Evolutionary conservation across 257 asterid species (phyloP).

Genomic region (Primulina eburnea): DNA sequence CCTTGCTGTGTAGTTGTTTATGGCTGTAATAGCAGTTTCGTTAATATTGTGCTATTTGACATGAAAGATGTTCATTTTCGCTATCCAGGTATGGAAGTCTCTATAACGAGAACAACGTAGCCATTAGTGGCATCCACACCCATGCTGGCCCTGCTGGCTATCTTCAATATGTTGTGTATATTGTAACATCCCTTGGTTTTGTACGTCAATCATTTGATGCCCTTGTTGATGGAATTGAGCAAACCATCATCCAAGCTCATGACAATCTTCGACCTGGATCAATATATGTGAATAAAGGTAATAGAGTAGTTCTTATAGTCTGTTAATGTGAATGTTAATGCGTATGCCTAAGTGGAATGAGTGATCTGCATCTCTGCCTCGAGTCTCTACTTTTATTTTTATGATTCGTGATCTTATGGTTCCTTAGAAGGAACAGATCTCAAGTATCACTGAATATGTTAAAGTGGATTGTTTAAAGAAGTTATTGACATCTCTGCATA

Average conservation of each 20-base stretch:
- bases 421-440: conserved; percentile 7
- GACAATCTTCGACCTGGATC: conserved; percentile 89
- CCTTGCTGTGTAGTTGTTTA: background rate
- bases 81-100: conserved; percentile 78
- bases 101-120: conserved; percentile 85
- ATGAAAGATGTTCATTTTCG: conserved; percentile 10
- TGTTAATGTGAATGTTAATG: background rate
- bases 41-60: conserved; percentile 18
- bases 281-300: conserved; percentile 80
- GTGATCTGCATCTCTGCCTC: conserved; percentile 6
- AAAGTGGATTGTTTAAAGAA: conserved; percentile 8
- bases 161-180: conserved; percentile 85
- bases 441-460: background rate
- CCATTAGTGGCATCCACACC: conserved; percentile 93
- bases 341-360: background rate
- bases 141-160: conserved; percentile 99
- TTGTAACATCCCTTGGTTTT: conserved; percentile 95
- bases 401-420: conserved; percentile 12
- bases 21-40: conserved; percentile 1
- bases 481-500: conserved; percentile 2
- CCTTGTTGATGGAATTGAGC: conserved; percentile 94
- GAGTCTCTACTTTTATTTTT: conserved; percentile 3
- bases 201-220: conserved; percentile 97
- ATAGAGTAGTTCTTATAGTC: conserved; percentile 1
- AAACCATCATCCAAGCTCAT: conserved; percentile 85